Conservation (phyloP, 768 basidiomycete species). For the Cubamyces sp. region DNA sequence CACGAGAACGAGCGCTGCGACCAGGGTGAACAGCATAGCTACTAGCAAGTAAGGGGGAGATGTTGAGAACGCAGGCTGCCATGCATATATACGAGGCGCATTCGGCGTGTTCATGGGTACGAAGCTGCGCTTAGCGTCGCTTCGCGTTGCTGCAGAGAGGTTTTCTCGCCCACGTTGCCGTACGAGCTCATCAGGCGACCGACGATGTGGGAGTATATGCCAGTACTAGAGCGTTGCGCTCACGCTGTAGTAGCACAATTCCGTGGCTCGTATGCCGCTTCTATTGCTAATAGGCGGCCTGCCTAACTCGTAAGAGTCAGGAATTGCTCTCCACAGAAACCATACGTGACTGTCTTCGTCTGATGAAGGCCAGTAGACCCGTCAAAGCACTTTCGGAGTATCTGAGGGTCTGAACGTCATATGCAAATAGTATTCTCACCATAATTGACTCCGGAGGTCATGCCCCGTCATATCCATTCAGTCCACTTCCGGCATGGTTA, state of each 20-base stretch:
- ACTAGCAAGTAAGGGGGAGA: too few relatives aligned
- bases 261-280: too few relatives aligned
- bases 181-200: neutral
- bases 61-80: neutral
- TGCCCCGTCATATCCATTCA: too few relatives aligned
- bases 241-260: too few relatives aligned
- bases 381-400: too few relatives aligned
- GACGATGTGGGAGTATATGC: neutral
- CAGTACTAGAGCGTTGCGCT: too few relatives aligned
- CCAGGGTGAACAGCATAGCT: neutral
- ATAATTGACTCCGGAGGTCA: neutral
- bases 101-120: neutral
- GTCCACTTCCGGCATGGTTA: too few relatives aligned
- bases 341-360: too few relatives aligned
- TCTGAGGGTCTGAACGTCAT: conserved; percentile 42
- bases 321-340: too few relatives aligned
- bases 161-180: neutral
- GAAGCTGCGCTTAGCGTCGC: neutral
- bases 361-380: too few relatives aligned
- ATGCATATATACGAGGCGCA: neutral
- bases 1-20: neutral
- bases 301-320: too few relatives aligned
- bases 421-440: conserved; percentile 61
- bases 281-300: too few relatives aligned
- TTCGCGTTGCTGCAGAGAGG: neutral